Conservation (phyloP, 192 early-diverging fungal species). For the Backusella morwellensis region DNA sequence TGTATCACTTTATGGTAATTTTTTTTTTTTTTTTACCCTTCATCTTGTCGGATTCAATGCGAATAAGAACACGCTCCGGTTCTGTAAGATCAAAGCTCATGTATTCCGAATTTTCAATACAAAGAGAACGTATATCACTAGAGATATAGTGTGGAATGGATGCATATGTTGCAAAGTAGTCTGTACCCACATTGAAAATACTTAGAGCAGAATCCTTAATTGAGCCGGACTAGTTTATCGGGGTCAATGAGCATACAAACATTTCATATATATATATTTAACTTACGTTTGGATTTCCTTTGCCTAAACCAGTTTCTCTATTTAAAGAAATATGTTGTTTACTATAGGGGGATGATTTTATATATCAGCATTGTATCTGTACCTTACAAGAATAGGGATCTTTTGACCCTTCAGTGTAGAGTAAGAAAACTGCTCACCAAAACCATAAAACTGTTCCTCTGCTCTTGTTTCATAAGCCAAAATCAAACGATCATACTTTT, state of each 20-base stretch:
- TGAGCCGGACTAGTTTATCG: constrained; percentile 6
- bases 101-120: constrained; percentile 36
- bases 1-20: background rate
- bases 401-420: constrained; percentile 35
- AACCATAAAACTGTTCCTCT: constrained; percentile 41
- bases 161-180: constrained; percentile 34
- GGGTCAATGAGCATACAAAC: background rate
- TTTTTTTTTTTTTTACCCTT: constrained; percentile 2
- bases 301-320: constrained; percentile 40
- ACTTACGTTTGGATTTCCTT: constrained; percentile 29
- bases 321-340: background rate
- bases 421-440: constrained; percentile 37
- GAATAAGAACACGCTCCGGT: constrained; percentile 23
- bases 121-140: constrained; percentile 28
- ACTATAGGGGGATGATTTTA: no score
- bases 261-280: background rate
- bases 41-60: constrained; percentile 16
- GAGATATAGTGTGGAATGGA: constrained; percentile 38
- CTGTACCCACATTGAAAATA: constrained; percentile 28
- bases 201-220: constrained; percentile 15
- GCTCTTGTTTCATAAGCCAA: constrained; percentile 16
- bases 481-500: constrained; percentile 14
- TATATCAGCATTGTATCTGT: background rate
- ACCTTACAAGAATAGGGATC: constrained; percentile 34
- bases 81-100: constrained; percentile 32